phyloP scores from a whole-genome alignment of 768 basidiomycete genomes.

The Lyophyllum atratum region DNA sequence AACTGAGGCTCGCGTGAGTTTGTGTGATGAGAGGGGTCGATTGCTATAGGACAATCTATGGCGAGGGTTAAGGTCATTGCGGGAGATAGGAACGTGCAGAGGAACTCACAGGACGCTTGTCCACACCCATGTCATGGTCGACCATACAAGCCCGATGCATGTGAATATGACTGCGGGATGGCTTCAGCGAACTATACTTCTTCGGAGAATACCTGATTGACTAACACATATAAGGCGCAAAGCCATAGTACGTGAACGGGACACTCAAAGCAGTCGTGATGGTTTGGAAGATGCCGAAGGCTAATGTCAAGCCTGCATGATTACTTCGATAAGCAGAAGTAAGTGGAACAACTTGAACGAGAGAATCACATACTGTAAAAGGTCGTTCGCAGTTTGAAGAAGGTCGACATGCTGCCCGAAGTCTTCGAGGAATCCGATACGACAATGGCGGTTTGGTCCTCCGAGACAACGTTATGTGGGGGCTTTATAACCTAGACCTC shows the following conservation, averaged over 20 bases:
- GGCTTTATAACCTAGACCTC: too few relatives aligned
- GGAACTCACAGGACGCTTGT: constrained; percentile 2
- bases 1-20: constrained; percentile 9
- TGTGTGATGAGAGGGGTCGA: constrained; percentile 18
- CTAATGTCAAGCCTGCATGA: constrained; percentile 4
- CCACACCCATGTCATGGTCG: constrained; percentile 6
- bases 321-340: not conserved
- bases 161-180: not conserved
- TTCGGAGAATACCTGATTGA: too few relatives aligned
- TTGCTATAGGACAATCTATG: constrained; percentile 17
- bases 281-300: constrained; percentile 5
- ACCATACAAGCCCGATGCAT: not conserved
- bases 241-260: not conserved
- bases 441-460: too few relatives aligned
- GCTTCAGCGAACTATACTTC: not conserved
- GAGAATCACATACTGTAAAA: too few relatives aligned
- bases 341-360: not conserved
- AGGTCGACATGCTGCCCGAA: too few relatives aligned
- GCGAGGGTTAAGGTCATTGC: too few relatives aligned
- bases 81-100: too few relatives aligned
- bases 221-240: constrained; percentile 2
- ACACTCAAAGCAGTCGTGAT: not conserved
- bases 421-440: too few relatives aligned
- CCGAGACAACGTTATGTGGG: too few relatives aligned
- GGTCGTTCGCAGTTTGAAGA: too few relatives aligned